Base-by-base conservation (phyloP, 257 asterid genomes). In the Petunia axillaris region DNA sequence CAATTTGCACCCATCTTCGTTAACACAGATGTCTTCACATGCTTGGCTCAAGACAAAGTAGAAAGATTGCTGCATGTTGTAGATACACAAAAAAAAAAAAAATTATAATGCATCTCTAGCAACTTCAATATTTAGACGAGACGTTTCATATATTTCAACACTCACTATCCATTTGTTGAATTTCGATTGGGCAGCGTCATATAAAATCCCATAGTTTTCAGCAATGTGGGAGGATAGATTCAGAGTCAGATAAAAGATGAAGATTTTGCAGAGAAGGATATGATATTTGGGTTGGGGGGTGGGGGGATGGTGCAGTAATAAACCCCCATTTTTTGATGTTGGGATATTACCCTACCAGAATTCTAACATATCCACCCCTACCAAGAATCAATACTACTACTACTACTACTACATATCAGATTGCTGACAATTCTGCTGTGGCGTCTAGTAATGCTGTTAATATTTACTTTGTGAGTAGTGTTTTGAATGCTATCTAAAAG, bases 271-370 rank as follows among this genome's bases (percentile, higher is more conserved):
- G 38, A 78, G 58, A 50, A 40, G 77, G 57, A 25, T 25, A 25
- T 25, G 25, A 25, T 25, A 25, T 25, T 25, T 25, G 25, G 25
- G 25, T 25, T 25, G 25, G 25, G 25, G 25, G 25, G 25, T 25
- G 25, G 14, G 71, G 58, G 79, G 43, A 43, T 81, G 82, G 55
- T 81, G 41, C 8, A 16, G 82, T 55, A 60, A 79, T 71, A 74
- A 38, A 64, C 2, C 40, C 50, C 76, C 79, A 55, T 80, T 54
- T 53, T 73, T 73, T 73, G 54, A 54, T 85, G 88, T 81, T 81
- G 68, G 81, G 13, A 76, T 13, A 80, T 48, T 8, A 54, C 16
- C 78, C 82, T 70, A 80, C 84, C 78, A 44, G 9, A 6, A 44
- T 6, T 50, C 64, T 76, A 40, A 60, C 77, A 64, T 25, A 25